Conservation (phyloP, 2,329 filamentous ascomycete genomes). For the Curvularia sp. region DNA sequence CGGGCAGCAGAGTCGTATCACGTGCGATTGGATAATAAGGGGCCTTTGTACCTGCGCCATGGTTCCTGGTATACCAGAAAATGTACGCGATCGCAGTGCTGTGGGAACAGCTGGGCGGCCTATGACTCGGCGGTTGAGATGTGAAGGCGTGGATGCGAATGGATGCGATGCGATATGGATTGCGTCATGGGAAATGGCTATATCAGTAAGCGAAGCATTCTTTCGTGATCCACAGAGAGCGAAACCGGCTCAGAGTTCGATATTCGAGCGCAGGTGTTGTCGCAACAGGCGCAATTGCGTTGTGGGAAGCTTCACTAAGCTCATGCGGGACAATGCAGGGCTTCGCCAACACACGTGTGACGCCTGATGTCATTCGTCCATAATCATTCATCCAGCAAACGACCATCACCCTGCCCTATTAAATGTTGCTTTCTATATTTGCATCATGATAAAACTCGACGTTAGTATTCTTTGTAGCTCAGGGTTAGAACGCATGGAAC, state of each 20-base stretch:
- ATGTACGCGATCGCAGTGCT: not conserved
- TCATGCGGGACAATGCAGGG: conserved; percentile 4
- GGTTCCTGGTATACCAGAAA: not conserved
- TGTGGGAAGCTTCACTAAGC: conserved; percentile 18
- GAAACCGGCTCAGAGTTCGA: not conserved
- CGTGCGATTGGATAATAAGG: conserved; percentile 48
- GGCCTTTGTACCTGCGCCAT: conserved; percentile 47
- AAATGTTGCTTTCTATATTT: no score
- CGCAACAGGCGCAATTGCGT: conserved; percentile 5
- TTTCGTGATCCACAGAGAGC: not conserved
- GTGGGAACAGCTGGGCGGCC: not conserved
- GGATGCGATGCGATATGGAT: not conserved
- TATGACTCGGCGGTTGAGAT: not conserved
- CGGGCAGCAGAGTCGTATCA: conserved; percentile 46
- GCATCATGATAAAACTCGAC: no score
- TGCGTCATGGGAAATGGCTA: conserved; percentile 8
- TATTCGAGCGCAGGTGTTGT: conserved; percentile 1
- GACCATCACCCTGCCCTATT: not conserved
- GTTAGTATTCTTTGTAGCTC: no score
- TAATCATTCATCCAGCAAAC: not conserved
- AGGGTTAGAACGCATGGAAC: no score
- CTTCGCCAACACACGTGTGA: not conserved
- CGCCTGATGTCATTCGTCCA: conserved; percentile 4
- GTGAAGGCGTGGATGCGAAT: not conserved
- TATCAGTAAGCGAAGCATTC: not conserved